Evolutionary conservation across 257 asterid genomes (phyloP).

Genomic region (Nyctanthes arbortristis): DNA sequence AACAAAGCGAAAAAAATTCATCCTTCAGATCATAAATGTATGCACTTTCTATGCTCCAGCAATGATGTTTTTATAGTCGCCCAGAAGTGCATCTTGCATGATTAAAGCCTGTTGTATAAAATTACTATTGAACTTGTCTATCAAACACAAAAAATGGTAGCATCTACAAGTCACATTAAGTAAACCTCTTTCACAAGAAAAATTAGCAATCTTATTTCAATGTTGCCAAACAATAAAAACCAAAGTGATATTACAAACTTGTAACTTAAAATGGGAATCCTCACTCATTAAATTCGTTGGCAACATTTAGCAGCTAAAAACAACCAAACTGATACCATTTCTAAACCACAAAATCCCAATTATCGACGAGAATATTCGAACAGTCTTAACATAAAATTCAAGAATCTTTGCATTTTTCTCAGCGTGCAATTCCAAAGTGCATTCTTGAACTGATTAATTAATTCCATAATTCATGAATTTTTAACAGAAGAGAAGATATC

Average conservation of each 20-base stretch:
- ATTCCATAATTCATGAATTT: background rate
- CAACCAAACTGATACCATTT: no score
- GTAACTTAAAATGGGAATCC: background rate
- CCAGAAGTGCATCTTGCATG: no score
- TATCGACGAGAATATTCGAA: no score
- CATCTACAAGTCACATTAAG: background rate
- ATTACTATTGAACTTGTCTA: background rate
- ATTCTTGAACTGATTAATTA: background rate
- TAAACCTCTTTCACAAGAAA: background rate
- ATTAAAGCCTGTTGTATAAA: background rate
- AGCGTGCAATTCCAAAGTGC: background rate
- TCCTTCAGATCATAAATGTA: background rate
- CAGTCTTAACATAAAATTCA: no score
- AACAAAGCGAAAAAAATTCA: background rate
- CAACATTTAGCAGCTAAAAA: no score
- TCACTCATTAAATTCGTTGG: background rate
- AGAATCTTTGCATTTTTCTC: no score
- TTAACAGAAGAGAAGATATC: background rate
- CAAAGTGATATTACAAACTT: background rate
- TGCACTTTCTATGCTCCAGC: background rate
- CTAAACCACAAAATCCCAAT: no score
- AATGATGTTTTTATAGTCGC: background rate
- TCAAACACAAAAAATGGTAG: background rate
- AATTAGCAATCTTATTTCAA: background rate
- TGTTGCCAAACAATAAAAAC: background rate